These are phyloP conservation scores for Ophiocordyceps robertsii DNA, from an alignment of 2,329 filamentous ascomycete genomes.

Conservation along the genomic window DNA sequence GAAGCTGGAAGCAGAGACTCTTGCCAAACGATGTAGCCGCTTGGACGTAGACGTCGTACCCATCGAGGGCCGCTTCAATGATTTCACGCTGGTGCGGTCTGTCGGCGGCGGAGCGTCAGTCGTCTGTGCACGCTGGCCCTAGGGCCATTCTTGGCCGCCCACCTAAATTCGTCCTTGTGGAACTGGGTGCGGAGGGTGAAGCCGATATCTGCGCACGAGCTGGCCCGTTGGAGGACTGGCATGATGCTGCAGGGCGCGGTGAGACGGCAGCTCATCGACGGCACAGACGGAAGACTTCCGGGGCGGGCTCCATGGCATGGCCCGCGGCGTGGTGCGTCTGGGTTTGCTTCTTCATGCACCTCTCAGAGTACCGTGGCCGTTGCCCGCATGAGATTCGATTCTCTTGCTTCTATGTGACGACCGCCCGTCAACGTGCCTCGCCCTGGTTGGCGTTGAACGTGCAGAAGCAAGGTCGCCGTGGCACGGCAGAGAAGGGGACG, in stretches of 20 bases:
- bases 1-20: conserved; percentile 84
- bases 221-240: conserved; percentile 28
- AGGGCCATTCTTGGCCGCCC: conserved; percentile 5
- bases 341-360: too few species aligned
- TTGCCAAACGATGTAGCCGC: conserved; percentile 87
- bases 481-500: conserved; percentile 1
- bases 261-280: neutral
- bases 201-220: conserved; percentile 51
- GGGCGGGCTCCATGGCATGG: neutral
- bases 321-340: neutral
- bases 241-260: conserved; percentile 12
- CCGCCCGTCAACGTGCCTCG: conserved; percentile 1
- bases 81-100: conserved; percentile 82
- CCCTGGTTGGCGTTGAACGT: neutral
- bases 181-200: conserved; percentile 65
- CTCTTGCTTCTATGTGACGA: neutral
- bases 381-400: neutral
- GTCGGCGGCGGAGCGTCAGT: neutral
- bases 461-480: neutral
- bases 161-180: conserved; percentile 62
- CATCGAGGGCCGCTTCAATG: conserved; percentile 65
- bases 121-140: neutral
- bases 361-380: too few species aligned
- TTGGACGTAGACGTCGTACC: conserved; percentile 86
- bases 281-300: neutral